phyloP scores from a whole-genome alignment of 495 filamentous ascomycete genomes.

The Tetracladium setigerum region DNA sequence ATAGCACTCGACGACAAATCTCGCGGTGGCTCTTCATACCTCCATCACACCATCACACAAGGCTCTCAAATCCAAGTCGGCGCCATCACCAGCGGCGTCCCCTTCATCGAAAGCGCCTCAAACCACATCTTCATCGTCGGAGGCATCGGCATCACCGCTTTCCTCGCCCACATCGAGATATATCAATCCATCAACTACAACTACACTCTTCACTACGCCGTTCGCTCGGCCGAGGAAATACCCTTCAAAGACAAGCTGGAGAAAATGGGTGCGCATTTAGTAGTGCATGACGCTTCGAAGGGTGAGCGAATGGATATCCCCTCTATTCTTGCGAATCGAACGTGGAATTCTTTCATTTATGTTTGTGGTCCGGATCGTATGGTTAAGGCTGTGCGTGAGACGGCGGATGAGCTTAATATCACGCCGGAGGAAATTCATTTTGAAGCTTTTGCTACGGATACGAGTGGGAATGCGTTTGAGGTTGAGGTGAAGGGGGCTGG shows the following conservation, averaged over 20 bases:
- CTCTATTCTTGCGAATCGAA: slow-evolving; percentile 27
- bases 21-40: slow-evolving; percentile 39
- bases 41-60: slow-evolving; percentile 28
- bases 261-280: slow-evolving; percentile 21
- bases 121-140: slow-evolving; percentile 45
- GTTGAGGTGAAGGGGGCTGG: slow-evolving; percentile 28
- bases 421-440: slow-evolving; percentile 41
- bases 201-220: slow-evolving; percentile 38
- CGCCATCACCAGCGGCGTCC: slow-evolving; percentile 31
- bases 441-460: slow-evolving; percentile 45
- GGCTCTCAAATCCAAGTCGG: slow-evolving; percentile 43
- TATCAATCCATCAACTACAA: slow-evolving; percentile 33
- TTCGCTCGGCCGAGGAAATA: slow-evolving; percentile 35
- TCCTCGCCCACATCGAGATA: slow-evolving; percentile 23
- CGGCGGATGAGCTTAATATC: slow-evolving; percentile 30
- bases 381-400: slow-evolving; percentile 35
- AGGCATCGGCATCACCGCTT: slow-evolving; percentile 47
- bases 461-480: slow-evolving; percentile 47
- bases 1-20: slow-evolving; percentile 35
- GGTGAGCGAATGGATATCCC: slow-evolving; percentile 40
- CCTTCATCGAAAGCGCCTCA: slow-evolving; percentile 21
- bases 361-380: slow-evolving; percentile 45
- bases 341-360: slow-evolving; percentile 44
- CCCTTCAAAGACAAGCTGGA: slow-evolving; percentile 28
- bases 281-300: slow-evolving; percentile 37